A percentile compares a stretch with the other conserved stretches of the same genome.
phyloP scores from a whole-genome alignment of 345 rosid species.

The Capsella bursapastoris region DNA sequence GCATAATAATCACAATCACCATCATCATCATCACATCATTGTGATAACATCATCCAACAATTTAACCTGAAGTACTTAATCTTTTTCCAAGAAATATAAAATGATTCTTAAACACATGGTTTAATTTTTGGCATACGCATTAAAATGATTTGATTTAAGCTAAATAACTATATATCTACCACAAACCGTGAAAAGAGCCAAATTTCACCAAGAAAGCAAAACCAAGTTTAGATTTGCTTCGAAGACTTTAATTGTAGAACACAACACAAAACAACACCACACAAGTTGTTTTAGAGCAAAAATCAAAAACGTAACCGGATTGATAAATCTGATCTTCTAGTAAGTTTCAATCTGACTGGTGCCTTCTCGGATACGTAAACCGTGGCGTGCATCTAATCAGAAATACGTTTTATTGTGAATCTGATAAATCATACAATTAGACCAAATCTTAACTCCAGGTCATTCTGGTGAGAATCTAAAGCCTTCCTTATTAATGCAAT shows the following conservation, averaged over 20 bases:
- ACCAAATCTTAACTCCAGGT: constrained; percentile 37
- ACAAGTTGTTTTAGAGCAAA: constrained; percentile 11
- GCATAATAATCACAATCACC: constrained; percentile 15
- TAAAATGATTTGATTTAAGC: background rate
- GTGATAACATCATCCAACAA: too few relatives aligned
- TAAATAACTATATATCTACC: too few relatives aligned
- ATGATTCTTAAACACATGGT: background rate
- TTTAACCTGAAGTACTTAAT: too few relatives aligned
- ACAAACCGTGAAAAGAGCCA: background rate
- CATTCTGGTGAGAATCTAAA: constrained; percentile 29
- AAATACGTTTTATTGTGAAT: background rate
- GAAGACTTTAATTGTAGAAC: constrained; percentile 1
- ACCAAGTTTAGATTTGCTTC: constrained; percentile 20
- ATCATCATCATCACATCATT: background rate
- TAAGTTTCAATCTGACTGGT: background rate
- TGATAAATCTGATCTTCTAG: constrained; percentile 18
- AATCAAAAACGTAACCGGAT: constrained; percentile 18
- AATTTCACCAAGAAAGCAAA: background rate
- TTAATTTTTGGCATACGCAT: background rate
- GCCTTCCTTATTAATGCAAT: background rate
- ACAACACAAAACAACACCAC: background rate
- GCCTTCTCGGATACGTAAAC: constrained; percentile 21
- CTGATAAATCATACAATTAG: background rate
- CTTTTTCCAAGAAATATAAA: too few relatives aligned
- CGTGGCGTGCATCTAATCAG: constrained; percentile 36